Conservation (phyloP, 2,329 filamentous ascomycete species). For the Paraphoma sp. region DNA sequence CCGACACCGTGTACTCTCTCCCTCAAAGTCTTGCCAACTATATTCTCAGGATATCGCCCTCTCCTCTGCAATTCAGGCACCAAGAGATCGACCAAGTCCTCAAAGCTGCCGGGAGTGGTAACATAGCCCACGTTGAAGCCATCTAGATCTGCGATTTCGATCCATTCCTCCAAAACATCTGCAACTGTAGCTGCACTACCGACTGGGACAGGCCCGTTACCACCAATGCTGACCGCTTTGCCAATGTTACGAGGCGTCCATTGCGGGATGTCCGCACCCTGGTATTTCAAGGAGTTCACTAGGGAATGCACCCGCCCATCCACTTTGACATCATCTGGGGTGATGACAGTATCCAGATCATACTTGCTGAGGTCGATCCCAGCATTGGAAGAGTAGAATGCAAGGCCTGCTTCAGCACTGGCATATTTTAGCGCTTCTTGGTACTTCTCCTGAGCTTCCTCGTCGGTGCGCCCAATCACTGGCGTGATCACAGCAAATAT, state of each 20-base stretch:
- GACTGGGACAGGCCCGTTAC: conserved; percentile 66
- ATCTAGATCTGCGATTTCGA: conserved; percentile 70
- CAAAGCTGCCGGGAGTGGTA: conserved; percentile 10
- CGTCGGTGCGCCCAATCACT: conserved; percentile 67
- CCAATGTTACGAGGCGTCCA: conserved; percentile 18
- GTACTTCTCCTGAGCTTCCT: conserved; percentile 68
- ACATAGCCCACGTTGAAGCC: conserved; percentile 68
- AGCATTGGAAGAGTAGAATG: conserved; percentile 75
- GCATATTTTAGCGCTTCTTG: conserved; percentile 66
- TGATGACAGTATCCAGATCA: conserved; percentile 59
- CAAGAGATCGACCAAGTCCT: conserved; percentile 10
- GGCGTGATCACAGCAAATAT: conserved; percentile 69
- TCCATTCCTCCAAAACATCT: conserved; percentile 69
- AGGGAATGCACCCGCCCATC: conserved; percentile 10
- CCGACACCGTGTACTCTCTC: conserved; percentile 5
- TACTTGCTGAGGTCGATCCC: conserved; percentile 67
- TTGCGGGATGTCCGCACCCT: conserved; percentile 6
- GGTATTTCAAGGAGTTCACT: conserved; percentile 8
- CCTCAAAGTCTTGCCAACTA: conserved; percentile 1
- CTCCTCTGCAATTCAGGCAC: conserved; percentile 8
- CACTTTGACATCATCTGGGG: conserved; percentile 5
- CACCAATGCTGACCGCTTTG: conserved; percentile 63
- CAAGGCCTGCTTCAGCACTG: conserved; percentile 67
- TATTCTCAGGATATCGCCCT: conserved; percentile 5
- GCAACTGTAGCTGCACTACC: conserved; percentile 69